Conservation (phyloP, 2,329 filamentous ascomycete species). For the Colletotrichum sp. region DNA sequence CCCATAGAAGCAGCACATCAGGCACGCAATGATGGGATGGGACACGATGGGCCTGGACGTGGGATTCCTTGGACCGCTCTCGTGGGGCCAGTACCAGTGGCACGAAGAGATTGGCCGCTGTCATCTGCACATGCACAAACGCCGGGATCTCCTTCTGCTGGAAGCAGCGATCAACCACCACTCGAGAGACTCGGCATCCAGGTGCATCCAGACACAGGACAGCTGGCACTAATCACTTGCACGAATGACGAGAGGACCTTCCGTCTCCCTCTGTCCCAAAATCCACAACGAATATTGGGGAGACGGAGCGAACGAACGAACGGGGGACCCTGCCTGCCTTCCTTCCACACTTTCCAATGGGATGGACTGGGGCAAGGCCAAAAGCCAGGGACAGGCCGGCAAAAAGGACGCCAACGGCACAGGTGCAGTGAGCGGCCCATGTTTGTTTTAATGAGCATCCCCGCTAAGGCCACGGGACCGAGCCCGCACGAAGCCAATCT, state of each 20-base stretch:
- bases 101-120: constrained; percentile 9
- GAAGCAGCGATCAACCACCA: background rate
- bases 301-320: background rate
- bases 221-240: constrained; percentile 1
- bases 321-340: constrained; percentile 1
- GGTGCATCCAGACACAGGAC: background rate
- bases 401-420: background rate
- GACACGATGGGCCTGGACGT: background rate
- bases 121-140: background rate
- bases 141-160: background rate
- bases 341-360: background rate
- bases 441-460: constrained; percentile 18
- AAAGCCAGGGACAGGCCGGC: constrained; percentile 8
- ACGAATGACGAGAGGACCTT: background rate
- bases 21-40: background rate
- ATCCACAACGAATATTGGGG: background rate
- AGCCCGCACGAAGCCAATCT: constrained; percentile 12
- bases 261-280: background rate
- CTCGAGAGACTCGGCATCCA: background rate
- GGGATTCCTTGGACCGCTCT: background rate
- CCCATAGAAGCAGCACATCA: background rate
- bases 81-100: background rate
- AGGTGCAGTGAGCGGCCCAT: background rate
- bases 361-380: background rate
- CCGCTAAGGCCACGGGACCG: background rate